Percentiles rank a stretch among this genome's conserved stretches.
Conservation (phyloP, 169 alveolate genomes). For the Ichthyophthirius multifiliis region DNA sequence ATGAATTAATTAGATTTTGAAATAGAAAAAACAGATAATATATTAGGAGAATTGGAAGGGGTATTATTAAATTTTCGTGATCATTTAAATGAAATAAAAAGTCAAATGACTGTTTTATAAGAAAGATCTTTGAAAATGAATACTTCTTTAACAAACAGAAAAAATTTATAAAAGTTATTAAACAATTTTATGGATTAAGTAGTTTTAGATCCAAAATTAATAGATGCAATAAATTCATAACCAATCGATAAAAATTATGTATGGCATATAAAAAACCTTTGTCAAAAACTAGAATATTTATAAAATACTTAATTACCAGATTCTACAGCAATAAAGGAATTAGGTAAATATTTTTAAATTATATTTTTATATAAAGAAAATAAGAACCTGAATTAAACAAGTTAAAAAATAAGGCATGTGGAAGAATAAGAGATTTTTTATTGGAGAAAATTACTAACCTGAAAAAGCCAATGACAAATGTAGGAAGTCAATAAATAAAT, state of each 20-base stretch:
- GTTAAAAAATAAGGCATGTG: constrained; percentile 40
- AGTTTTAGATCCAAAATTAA: constrained; percentile 34
- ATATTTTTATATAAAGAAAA: not conserved
- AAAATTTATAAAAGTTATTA: constrained; percentile 17
- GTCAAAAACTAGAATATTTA: constrained; percentile 35
- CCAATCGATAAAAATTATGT: constrained; percentile 37
- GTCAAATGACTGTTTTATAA: constrained; percentile 39
- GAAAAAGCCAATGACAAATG: constrained; percentile 26
- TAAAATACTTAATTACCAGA: constrained; percentile 32
- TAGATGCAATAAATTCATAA: constrained; percentile 29
- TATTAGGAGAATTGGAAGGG: constrained; percentile 34
- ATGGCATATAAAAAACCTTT: constrained; percentile 21
- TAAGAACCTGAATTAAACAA: constrained; percentile 36
- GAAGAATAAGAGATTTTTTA: constrained; percentile 43
- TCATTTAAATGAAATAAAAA: constrained; percentile 38
- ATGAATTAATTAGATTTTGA: constrained; percentile 41
- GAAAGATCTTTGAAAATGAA: constrained; percentile 39
- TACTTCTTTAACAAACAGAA: constrained; percentile 40
- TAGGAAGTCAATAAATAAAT: not conserved
- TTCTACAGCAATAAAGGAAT: constrained; percentile 29
- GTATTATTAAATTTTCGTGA: constrained; percentile 39
- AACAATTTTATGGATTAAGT: constrained; percentile 38
- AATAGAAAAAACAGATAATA: constrained; percentile 30
- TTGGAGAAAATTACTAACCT: constrained; percentile 17
- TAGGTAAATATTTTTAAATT: not conserved